A percentile compares a stretch with the other conserved stretches of the same genome.
These are phyloP conservation scores for Ascochyta pisi DNA, from an alignment of 2,329 filamentous ascomycete species.

Conservation along the genomic window DNA sequence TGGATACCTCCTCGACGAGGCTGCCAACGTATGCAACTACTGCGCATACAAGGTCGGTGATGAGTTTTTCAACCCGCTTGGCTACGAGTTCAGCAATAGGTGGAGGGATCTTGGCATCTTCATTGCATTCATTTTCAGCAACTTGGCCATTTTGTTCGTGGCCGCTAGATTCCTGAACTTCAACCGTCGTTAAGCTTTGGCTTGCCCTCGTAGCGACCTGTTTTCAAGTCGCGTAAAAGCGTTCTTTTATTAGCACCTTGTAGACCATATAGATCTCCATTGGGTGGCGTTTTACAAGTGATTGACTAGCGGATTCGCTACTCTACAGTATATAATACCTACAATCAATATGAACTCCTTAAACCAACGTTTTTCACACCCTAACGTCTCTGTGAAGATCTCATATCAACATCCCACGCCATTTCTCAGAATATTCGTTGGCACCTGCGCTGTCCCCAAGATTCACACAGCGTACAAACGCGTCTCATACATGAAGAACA, in stretches of 20 bases:
- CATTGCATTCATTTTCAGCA: slow-evolving; percentile 76
- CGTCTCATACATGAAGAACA: too few relatives aligned
- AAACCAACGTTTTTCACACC: background rate
- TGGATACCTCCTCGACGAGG: slow-evolving; percentile 74
- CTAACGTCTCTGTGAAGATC: background rate
- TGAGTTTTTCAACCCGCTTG: slow-evolving; percentile 75
- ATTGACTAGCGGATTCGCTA: background rate
- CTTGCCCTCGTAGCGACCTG: background rate
- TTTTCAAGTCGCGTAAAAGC: slow-evolving; percentile 5
- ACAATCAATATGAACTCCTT: background rate
- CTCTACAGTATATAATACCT: slow-evolving; percentile 5
- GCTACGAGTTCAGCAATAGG: slow-evolving; percentile 70
- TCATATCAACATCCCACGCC: too few relatives aligned
- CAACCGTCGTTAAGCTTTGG: slow-evolving; percentile 44
- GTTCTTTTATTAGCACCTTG: background rate
- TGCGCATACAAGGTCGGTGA: slow-evolving; percentile 83
- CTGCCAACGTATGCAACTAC: slow-evolving; percentile 74
- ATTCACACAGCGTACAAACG: background rate
- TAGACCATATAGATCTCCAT: slow-evolving; percentile 20
- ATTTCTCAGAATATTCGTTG: too few relatives aligned
- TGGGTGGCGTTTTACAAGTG: slow-evolving; percentile 18
- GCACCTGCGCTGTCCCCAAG: background rate
- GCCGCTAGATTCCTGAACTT: slow-evolving; percentile 60
- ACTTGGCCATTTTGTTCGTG: slow-evolving; percentile 70
- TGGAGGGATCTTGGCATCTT: slow-evolving; percentile 88